Base-by-base conservation (phyloP, 495 filamentous ascomycete species). In the Xylaria sp. region DNA sequence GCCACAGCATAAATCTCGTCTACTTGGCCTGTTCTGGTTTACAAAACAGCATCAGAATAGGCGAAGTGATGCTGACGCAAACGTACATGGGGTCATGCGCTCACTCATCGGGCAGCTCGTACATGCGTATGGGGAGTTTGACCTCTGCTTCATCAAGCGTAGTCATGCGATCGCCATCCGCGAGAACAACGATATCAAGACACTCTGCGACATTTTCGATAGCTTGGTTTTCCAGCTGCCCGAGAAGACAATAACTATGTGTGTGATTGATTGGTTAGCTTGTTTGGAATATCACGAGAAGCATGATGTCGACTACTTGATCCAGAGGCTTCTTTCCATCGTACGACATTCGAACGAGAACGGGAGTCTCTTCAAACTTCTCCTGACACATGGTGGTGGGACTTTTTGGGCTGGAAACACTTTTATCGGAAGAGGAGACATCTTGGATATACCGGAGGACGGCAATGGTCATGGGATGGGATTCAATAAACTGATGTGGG, bases 71-170 rank as follows among this genome's bases (percentile, higher is more conserved):
- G 50, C 66, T 7, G 37, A 68, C n/a, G 66, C 66, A 19, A 68
- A 68, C 37, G 66, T 68, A 43, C 66, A 68, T 33, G 66, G 33
- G 33, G 33, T 68, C 66, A 33, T 68, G 66, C 50, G 66, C 11
- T 68, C 66, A 12, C 66, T 68, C 1, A 68, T 68, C 66, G 66
- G 66, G n/a, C 66, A 68, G 37, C 66, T 68, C 35, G 43, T 68
- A 53, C 35, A 68, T 35, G 21, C 12, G 3, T 44, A 68, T n/a
- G 37, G 52, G 8, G 31, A 44, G 4, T 68, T 68, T 53, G 66
- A 68, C 12, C 66, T 68, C 33, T 59, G 61, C 52, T 68, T 68
- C 66, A 59, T 68, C 21, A 68, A 68, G 53, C 29, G 37, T 17
- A 59, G 50, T 46, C 55, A 53, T 4, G 66, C 66, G 26, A n/a